Base-by-base conservation (phyloP, 805 yeast genomes). In the Crinitomyces ghanaensis region DNA sequence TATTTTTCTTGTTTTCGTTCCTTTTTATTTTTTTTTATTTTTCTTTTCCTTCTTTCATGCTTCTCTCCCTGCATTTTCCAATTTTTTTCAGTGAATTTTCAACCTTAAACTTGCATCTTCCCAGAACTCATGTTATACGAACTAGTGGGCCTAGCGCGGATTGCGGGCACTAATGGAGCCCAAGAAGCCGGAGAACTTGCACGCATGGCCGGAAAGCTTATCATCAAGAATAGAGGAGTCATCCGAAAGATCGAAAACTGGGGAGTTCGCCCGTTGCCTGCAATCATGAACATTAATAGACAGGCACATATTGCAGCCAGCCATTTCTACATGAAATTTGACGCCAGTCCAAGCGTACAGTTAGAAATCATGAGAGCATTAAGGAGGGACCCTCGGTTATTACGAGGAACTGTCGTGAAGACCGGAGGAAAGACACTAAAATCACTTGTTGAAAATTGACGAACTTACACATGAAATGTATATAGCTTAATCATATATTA, bases 51-150 rank as follows among this genome's bases (percentile, higher is more conserved):
- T n/a, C n/a, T n/a, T n/a, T n/a, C n/a, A n/a, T n/a, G n/a, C n/a
- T n/a, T n/a, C n/a, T n/a, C n/a, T n/a, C n/a, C n/a, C n/a, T n/a
- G n/a, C n/a, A n/a, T n/a, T n/a, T n/a, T n/a, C n/a, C n/a, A n/a
- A n/a, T n/a, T n/a, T n/a, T n/a, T n/a, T n/a, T n/a, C n/a, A n/a
- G n/a, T n/a, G n/a, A n/a, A n/a, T n/a, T n/a, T n/a, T n/a, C n/a
- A n/a, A n/a, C n/a, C n/a, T n/a, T n/a, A n/a, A n/a, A n/a, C n/a
- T n/a, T n/a, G n/a, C n/a, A n/a, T n/a, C n/a, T n/a, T n/a, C n/a
- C n/a, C n/a, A n/a, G n/a, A n/a, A n/a, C n/a, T n/a, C 18, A 86
- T 86, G 97, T 70, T 83, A 38, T 86, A 86, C 65, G 96, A 86
- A 64, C 63, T 88, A 27, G 71, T 84, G 40, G 94, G 94, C 28